A percentile compares a stretch with the other conserved stretches of the same genome.
Conservation (phyloP, 768 basidiomycete species). For the Terana coerulea region DNA sequence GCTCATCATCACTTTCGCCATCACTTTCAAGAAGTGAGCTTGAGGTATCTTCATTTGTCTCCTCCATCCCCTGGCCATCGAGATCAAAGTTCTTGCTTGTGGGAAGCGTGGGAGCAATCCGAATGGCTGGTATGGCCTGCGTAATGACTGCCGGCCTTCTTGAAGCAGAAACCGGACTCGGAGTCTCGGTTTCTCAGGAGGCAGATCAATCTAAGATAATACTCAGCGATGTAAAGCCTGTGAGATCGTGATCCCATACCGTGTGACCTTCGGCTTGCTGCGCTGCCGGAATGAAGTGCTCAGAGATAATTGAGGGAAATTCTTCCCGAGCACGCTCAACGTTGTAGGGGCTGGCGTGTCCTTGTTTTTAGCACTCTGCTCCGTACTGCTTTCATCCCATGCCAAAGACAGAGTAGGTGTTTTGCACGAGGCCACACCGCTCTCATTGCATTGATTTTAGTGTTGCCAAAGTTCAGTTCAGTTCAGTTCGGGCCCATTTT, state of each 20-base stretch:
- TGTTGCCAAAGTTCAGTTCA: too few relatives aligned
- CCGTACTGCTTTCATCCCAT: constrained; percentile 29
- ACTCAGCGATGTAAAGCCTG: too few relatives aligned
- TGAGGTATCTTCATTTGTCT: too few relatives aligned
- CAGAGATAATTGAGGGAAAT: constrained; percentile 2
- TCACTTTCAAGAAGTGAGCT: too few relatives aligned
- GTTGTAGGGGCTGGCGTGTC: constrained; percentile 28
- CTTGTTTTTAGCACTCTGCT: constrained; percentile 23
- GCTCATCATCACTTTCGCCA: too few relatives aligned
- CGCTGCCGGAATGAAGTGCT: not conserved
- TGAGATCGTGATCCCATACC: too few relatives aligned
- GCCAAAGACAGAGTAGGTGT: constrained; percentile 39
- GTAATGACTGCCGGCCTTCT: constrained; percentile 4
- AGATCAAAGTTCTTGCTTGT: not conserved
- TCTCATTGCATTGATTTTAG: constrained; percentile 28
- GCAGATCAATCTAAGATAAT: constrained; percentile 5
- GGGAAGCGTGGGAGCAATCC: not conserved
- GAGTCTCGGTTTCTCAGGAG: constrained; percentile 1
- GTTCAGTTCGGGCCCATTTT: too few relatives aligned
- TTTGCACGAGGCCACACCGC: constrained; percentile 28
- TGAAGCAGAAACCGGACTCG: not conserved
- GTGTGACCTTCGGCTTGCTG: not conserved
- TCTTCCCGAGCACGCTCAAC: constrained; percentile 16
- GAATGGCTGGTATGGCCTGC: constrained; percentile 7
- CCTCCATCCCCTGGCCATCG: too few relatives aligned